Percentiles rank a stretch among this genome's conserved stretches.
Evolutionary conservation across 352 stramenopile species (phyloP).

Genomic region (Globisporangium canariense): DNA sequence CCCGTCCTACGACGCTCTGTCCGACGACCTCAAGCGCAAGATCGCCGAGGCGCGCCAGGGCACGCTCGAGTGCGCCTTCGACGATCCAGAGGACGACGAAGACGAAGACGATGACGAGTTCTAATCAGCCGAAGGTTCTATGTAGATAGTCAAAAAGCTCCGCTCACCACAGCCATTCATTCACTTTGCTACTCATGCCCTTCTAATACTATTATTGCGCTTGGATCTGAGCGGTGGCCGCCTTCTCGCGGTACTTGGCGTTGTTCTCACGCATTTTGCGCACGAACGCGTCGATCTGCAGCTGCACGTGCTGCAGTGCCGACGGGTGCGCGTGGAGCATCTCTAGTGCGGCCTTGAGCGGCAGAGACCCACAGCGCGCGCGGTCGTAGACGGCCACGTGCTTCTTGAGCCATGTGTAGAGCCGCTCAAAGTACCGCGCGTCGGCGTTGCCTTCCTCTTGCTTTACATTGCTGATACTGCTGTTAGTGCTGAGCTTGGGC

Average conservation of each 20-base stretch:
- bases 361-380: slow-evolving; percentile 31
- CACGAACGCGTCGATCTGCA: slow-evolving; percentile 46
- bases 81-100: slow-evolving; percentile 21
- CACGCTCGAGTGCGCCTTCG: slow-evolving; percentile 34
- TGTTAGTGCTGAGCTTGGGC: slow-evolving; percentile 7
- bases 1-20: slow-evolving; percentile 29
- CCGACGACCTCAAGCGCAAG: slow-evolving; percentile 29
- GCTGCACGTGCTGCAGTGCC: slow-evolving; percentile 37
- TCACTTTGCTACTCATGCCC: too few relatives aligned
- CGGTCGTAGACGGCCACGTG: slow-evolving; percentile 49
- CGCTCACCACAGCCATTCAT: not conserved
- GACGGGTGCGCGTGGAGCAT: slow-evolving; percentile 45
- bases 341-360: slow-evolving; percentile 29
- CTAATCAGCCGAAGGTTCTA: not conserved
- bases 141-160: not conserved
- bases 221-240: slow-evolving; percentile 21
- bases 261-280: slow-evolving; percentile 46
- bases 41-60: slow-evolving; percentile 28
- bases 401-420: slow-evolving; percentile 79
- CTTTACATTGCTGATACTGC: not conserved
- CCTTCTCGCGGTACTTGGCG: slow-evolving; percentile 38
- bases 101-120: slow-evolving; percentile 10
- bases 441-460: slow-evolving; percentile 22
- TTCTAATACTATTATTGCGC: slow-evolving; percentile 7
- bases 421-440: slow-evolving; percentile 47